These are phyloP conservation scores for Stephania japonica DNA, from an alignment of 164 flowering plant genomes.

Conservation along the genomic window DNA sequence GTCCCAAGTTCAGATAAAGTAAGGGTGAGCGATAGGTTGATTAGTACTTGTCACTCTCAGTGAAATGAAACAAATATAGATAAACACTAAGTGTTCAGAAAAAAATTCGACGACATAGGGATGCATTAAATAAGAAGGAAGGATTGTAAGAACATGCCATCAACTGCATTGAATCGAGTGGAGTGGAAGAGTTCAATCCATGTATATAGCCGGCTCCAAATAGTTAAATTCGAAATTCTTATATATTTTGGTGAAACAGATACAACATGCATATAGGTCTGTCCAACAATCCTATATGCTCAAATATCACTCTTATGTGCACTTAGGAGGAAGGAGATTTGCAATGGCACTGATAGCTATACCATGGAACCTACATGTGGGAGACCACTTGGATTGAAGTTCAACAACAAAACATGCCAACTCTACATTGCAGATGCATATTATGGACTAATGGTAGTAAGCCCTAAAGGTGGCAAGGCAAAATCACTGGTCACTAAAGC, in stretches of 20 bases:
- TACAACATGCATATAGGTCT: background rate
- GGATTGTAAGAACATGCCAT: too few species aligned
- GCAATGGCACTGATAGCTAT: constrained; percentile 23
- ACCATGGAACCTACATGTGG: constrained; percentile 28
- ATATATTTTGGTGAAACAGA: background rate
- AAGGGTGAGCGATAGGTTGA: too few species aligned
- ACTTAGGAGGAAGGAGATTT: constrained; percentile 2
- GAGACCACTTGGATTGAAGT: constrained; percentile 34
- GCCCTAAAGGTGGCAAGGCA: constrained; percentile 30
- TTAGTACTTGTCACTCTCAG: too few species aligned
- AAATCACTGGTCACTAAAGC: constrained; percentile 16
- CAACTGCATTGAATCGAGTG: too few species aligned
- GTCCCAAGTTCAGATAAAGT: too few species aligned
- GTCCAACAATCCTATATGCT: background rate
- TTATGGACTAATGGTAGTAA: constrained; percentile 27
- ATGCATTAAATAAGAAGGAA: too few species aligned
- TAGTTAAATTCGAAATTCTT: too few species aligned
- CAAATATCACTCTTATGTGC: background rate
- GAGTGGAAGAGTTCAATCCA: too few species aligned
- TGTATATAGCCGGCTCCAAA: too few species aligned
- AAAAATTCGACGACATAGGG: too few species aligned
- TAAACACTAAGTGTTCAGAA: too few species aligned
- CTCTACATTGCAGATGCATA: constrained; percentile 44
- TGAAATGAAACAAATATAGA: too few species aligned
- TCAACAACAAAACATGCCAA: constrained; percentile 28